Evolutionary conservation across 2,329 filamentous ascomycete species (phyloP).

Genomic region (Herpotrichia juniperi): DNA sequence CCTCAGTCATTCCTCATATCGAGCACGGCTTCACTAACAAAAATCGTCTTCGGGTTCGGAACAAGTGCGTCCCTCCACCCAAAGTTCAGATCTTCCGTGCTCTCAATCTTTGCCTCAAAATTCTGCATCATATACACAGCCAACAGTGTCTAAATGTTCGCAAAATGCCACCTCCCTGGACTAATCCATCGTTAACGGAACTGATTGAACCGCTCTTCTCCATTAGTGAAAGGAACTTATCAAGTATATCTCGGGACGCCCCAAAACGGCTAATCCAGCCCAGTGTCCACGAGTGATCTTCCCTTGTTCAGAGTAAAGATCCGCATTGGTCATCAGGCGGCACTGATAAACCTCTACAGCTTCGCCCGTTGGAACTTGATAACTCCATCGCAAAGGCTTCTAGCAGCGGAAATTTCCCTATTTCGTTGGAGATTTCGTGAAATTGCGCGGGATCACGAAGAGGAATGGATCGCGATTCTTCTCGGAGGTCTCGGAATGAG

Average conservation of each 20-base stretch:
- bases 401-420: slow-evolving; percentile 2
- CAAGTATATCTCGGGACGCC: slow-evolving; percentile 4
- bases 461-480: neutral
- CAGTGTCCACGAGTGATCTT: slow-evolving; percentile 2
- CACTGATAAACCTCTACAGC: slow-evolving; percentile 5
- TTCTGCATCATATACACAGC: slow-evolving; percentile 4
- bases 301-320: slow-evolving; percentile 3
- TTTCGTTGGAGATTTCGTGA: neutral
- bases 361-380: slow-evolving; percentile 1
- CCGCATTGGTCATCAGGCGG: neutral
- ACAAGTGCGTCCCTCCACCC: slow-evolving; percentile 7
- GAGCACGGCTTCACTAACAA: neutral
- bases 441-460: neutral
- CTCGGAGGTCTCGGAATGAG: neutral
- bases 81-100: slow-evolving; percentile 2
- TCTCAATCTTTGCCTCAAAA: slow-evolving; percentile 1
- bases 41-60: neutral
- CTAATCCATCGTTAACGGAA: too few relatives aligned
- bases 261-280: slow-evolving; percentile 5
- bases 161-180: slow-evolving; percentile 3
- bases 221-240: too few relatives aligned
- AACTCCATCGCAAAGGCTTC: slow-evolving; percentile 8
- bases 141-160: slow-evolving; percentile 1
- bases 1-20: too few relatives aligned
- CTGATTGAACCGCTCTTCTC: too few relatives aligned